Base-by-base conservation (phyloP, 2,329 filamentous ascomycete genomes). In the Aureobasidium sp. region DNA sequence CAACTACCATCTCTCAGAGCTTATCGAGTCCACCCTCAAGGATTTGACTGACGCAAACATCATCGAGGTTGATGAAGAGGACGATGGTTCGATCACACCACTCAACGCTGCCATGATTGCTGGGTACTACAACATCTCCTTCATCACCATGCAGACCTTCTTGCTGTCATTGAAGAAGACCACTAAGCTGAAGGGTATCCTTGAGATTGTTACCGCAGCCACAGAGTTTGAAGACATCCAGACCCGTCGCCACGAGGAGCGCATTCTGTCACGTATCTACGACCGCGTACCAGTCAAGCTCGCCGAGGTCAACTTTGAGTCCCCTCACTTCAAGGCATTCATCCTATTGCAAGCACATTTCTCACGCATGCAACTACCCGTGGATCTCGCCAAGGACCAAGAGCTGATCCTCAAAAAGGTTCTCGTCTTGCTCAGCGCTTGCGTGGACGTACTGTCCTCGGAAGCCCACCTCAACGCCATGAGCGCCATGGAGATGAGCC, bases 111-210 rank as follows among this genome's bases (percentile, higher is more conserved):
- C 94, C 66, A 96, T 96, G 89, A 97, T 99, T 70, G 91, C 90
- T 10, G 91, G 94, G 1, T 97, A 99, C 80, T 99, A 99, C 81
- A 97, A 96, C 75, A 96, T 99, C 70, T 96, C 93, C 6, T 97
- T 96, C 77, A 89, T 96, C 73, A 99, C 94, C 2, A 99, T 99
- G 92, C 93, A 99, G 76, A 99, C 94, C 0, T 93, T 99, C 80
- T 79, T 99, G 55, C 80, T 99, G 60, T 99, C 94, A 15, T 81
- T 99, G 49, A 92, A 85, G 60, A 85, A 85, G 43, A 87, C 87
- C 67, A 97, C 92, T 4, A 97, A 96, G 78, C 84, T 99, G 65
- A 99, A 99, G 81, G 91, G 91, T 49, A 92, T 99, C 45, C 80
- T 99, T 60, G 94, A 99, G 74, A 97, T 99, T 68, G 86, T 97